Conservation (phyloP, 2,329 filamentous ascomycete species). For the Ascochyta koolunga region DNA sequence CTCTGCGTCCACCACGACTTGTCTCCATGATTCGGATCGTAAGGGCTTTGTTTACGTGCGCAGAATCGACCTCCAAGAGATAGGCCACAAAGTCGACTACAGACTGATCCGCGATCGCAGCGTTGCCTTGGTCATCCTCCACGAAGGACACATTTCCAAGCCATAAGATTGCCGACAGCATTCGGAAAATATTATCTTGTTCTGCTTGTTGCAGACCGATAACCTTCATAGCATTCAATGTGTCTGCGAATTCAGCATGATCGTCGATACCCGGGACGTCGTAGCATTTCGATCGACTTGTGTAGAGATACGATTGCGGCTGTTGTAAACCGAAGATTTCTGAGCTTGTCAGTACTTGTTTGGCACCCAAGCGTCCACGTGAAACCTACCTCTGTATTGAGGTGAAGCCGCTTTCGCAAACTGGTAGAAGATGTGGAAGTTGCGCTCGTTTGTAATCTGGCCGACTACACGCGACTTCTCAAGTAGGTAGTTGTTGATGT, state of each 20-base stretch:
- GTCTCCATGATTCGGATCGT: constrained; percentile 86
- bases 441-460: constrained; percentile 93
- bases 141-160: constrained; percentile 90
- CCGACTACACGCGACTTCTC: constrained; percentile 95
- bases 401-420: constrained; percentile 94
- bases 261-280: constrained; percentile 96
- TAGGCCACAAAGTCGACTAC: constrained; percentile 96
- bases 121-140: constrained; percentile 89
- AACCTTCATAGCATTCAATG: constrained; percentile 89
- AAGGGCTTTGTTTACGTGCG: constrained; percentile 81
- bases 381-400: constrained; percentile 69
- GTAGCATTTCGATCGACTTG: constrained; percentile 90
- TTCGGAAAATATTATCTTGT: constrained; percentile 95
- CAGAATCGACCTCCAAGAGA: constrained; percentile 83
- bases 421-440: constrained; percentile 99
- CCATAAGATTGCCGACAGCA: constrained; percentile 91
- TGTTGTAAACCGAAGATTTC: constrained; percentile 89
- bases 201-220: constrained; percentile 88
- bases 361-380: neutral
- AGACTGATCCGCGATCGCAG: constrained; percentile 83
- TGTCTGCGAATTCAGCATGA: constrained; percentile 84
- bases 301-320: constrained; percentile 92
- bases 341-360: constrained; percentile 31
- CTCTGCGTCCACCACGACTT: constrained; percentile 67
- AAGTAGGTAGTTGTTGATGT: constrained; percentile 97